Percentiles rank a stretch among this genome's conserved stretches.
These are phyloP conservation scores for Lachnellula willkommii DNA, from an alignment of 2,329 filamentous ascomycete genomes.

Conservation along the genomic window DNA sequence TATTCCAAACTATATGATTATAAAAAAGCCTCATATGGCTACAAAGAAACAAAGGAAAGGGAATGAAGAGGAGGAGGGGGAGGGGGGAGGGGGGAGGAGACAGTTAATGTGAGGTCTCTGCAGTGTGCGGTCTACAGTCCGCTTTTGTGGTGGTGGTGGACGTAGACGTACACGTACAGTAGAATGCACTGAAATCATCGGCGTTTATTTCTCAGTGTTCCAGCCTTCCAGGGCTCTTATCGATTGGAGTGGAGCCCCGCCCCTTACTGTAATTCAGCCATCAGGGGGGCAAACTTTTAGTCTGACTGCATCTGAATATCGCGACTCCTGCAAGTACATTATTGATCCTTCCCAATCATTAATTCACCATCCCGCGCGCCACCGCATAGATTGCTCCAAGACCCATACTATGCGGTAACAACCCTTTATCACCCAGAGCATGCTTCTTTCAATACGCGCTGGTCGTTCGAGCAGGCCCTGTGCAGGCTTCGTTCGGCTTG, in stretches of 20 bases:
- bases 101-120: background rate
- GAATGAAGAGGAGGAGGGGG: background rate
- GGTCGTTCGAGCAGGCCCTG: constrained; percentile 27
- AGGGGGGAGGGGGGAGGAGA: background rate
- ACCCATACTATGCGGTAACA: constrained; percentile 20
- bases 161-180: background rate
- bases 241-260: background rate
- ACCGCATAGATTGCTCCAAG: constrained; percentile 2
- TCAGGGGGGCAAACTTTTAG: background rate
- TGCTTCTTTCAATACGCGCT: constrained; percentile 29
- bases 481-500: constrained; percentile 47
- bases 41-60: background rate
- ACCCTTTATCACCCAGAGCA: constrained; percentile 17
- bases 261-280: background rate
- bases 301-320: background rate
- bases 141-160: background rate
- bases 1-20: background rate
- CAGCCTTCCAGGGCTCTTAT: too few species aligned
- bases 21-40: background rate
- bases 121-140: background rate
- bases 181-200: too few species aligned
- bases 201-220: too few species aligned
- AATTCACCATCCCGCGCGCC: background rate
- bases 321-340: background rate
- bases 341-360: background rate